Evolutionary conservation across 2,329 filamentous ascomycete species (phyloP).

Genomic region (Endothia cerciana): DNA sequence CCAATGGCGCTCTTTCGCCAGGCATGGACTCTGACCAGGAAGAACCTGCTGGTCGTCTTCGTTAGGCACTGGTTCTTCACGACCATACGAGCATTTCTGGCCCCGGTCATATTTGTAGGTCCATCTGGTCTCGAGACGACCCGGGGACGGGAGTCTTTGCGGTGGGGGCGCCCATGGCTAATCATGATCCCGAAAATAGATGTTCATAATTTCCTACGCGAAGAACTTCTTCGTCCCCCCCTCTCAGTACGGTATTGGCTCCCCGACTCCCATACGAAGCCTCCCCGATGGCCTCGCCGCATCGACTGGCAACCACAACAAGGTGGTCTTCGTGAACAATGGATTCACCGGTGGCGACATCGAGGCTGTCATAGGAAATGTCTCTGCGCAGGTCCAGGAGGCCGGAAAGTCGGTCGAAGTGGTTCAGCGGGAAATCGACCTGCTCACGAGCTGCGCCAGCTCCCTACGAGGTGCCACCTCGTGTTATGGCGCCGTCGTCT

Average conservation of each 20-base stretch:
- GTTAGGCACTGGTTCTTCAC: constrained; percentile 57
- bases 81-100: constrained; percentile 56
- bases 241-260: constrained; percentile 73
- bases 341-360: constrained; percentile 72
- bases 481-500: constrained; percentile 75
- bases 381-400: constrained; percentile 61
- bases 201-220: constrained; percentile 68
- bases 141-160: background rate
- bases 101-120: constrained; percentile 37
- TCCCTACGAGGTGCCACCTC: constrained; percentile 66
- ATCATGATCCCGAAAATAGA: constrained; percentile 10
- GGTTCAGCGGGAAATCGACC: constrained; percentile 27
- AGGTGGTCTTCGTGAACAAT: constrained; percentile 79
- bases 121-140: too few species aligned
- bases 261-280: constrained; percentile 62
- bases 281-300: constrained; percentile 65
- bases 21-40: constrained; percentile 63
- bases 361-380: constrained; percentile 66
- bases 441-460: constrained; percentile 55
- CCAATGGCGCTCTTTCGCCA: constrained; percentile 59
- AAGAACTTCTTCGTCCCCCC: constrained; percentile 84
- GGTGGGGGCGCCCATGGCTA: background rate
- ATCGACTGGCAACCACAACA: constrained; percentile 54
- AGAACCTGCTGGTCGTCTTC: constrained; percentile 64
- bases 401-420: constrained; percentile 35